phyloP scores from a whole-genome alignment of 2,329 filamentous ascomycete genomes.

The Fusarium decemcellulare region DNA sequence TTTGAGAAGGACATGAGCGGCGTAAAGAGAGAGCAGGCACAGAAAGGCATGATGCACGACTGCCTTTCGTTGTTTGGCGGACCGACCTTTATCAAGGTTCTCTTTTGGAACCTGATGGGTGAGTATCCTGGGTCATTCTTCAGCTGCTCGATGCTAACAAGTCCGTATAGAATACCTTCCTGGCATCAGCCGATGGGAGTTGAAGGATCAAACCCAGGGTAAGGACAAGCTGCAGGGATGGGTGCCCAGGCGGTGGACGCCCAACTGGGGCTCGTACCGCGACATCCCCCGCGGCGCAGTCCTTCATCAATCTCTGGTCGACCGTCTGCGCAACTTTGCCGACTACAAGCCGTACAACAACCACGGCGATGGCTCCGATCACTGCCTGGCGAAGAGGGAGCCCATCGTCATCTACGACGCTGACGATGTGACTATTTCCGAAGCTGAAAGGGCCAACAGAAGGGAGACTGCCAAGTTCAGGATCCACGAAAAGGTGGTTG shows the following conservation, averaged over 20 bases:
- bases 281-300: conserved; percentile 1
- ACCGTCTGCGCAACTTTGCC: no score
- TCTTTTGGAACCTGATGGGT: conserved; percentile 61
- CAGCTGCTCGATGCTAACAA: neutral
- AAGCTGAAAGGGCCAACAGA: no score
- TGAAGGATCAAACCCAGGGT: neutral
- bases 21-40: conserved; percentile 29
- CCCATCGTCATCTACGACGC: no score
- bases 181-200: neutral
- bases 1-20: conserved; percentile 53
- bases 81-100: conserved; percentile 54
- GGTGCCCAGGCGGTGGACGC: neutral
- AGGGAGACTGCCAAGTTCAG: no score
- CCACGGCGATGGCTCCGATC: no score
- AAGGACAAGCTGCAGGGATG: neutral
- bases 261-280: neutral
- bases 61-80: conserved; percentile 55
- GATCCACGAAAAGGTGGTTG: no score
- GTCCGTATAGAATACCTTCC: neutral
- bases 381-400: no score
- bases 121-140: conserved; percentile 30
- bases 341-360: no score
- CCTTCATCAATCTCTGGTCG: neutral
- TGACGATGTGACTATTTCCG: no score
- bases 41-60: conserved; percentile 54